These are phyloP conservation scores for Hyphopichia pseudoburtonii DNA, from an alignment of 1,139 yeast species.

Conservation along the genomic window DNA sequence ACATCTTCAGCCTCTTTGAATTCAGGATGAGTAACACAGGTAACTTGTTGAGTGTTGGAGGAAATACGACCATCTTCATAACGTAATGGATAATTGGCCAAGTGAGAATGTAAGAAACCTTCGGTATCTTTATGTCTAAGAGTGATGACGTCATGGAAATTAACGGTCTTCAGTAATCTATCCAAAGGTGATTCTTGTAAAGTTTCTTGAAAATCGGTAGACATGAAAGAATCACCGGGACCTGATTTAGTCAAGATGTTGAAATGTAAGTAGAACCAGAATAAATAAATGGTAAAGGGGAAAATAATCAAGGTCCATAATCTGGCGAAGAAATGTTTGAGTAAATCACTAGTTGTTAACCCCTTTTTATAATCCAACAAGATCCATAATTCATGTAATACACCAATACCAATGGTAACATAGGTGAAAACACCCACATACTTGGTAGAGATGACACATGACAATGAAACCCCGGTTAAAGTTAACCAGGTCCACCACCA, in stretches of 20 bases:
- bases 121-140: conserved; percentile 75
- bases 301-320: conserved; percentile 68
- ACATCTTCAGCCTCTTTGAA: conserved; percentile 44
- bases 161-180: conserved; percentile 65
- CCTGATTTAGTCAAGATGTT: conserved; percentile 80
- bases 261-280: conserved; percentile 95
- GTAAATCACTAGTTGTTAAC: conserved; percentile 55
- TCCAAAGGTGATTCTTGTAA: conserved; percentile 81
- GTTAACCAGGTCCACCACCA: conserved; percentile 89
- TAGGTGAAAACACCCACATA: conserved; percentile 95
- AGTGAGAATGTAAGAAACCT: conserved; percentile 81
- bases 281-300: conserved; percentile 81
- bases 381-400: conserved; percentile 81
- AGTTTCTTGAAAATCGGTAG: conserved; percentile 89
- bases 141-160: conserved; percentile 75
- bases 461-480: conserved; percentile 79
- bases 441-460: conserved; percentile 90
- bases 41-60: conserved; percentile 93
- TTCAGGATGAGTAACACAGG: conserved; percentile 50
- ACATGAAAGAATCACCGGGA: conserved; percentile 94
- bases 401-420: conserved; percentile 83
- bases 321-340: conserved; percentile 76
- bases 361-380: conserved; percentile 75
- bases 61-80: conserved; percentile 97
- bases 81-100: conserved; percentile 72